Base-by-base conservation (phyloP, 768 basidiomycete genomes). In the Sistotremastrum niveocremeum region DNA sequence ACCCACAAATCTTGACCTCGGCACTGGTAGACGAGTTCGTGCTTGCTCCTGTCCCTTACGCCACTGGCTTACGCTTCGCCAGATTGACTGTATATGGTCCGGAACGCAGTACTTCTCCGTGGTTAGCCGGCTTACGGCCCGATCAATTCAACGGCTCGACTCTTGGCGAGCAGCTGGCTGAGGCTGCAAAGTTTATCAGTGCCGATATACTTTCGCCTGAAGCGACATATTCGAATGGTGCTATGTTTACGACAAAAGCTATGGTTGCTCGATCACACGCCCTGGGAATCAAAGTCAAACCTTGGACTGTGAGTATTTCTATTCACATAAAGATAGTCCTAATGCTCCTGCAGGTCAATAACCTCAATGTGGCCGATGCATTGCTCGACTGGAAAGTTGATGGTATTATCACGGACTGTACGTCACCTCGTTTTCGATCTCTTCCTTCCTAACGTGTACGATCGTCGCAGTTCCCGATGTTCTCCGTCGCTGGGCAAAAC, bases 341-440 rank as follows among this genome's bases (percentile, higher is more conserved):
- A 9, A 49, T 5, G 29, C 34, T 34, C 0, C 2, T 28, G n/a
- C 55, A 84, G 81, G 70, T 81, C 48, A 76, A 86, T 56, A 63
- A 68, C 12, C 62, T 82, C 47, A 77, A 73, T 53, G 64, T 76
- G 35, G 71, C 73, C 2, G 75, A 81, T n/a, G 68, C 77, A 51
- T 56, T 87, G 37, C 46, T 79, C 34, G 67, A 68, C 10, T 72
- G 70, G 65, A 74, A 74, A 3, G 77, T 76, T 0, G 84, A 87
- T 57, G 85, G 84, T 0, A 73, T 88, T 46, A 87, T 88, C 54
- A 77, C 83, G 4, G 84, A 88, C 56, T 84, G 70, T 71, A 49
- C 9, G 67, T 47, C 49, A 8, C 37, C 9, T 7, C 34, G 9
- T 41, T 7, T 29, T 38, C 45, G 49, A 32, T 45, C 36, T 35